Conservation (phyloP, 202 grass and related monocot genomes). For the Setaria italica region DNA sequence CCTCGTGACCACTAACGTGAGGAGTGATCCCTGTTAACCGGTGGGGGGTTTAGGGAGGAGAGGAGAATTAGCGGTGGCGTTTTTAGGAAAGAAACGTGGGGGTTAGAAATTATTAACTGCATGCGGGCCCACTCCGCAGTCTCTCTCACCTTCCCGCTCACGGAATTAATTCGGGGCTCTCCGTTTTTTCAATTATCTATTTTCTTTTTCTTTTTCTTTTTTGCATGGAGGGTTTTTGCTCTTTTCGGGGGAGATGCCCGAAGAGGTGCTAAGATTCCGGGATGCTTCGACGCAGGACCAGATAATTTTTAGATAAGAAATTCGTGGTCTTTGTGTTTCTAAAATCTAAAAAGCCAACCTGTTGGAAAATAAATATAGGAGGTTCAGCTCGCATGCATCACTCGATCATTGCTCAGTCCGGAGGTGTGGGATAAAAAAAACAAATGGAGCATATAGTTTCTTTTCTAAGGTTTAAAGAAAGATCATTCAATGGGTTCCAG, state of each 20-base stretch:
- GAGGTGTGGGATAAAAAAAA: background rate
- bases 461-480: background rate
- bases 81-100: constrained; percentile 55
- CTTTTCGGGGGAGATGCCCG: constrained; percentile 32
- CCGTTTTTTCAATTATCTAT: background rate
- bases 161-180: constrained; percentile 35
- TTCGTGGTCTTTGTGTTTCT: constrained; percentile 42
- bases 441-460: background rate
- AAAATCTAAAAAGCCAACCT: background rate
- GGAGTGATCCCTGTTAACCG: constrained; percentile 65
- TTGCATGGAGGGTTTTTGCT: constrained; percentile 15
- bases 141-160: constrained; percentile 13
- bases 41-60: constrained; percentile 49
- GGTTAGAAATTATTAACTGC: constrained; percentile 9
- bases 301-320: constrained; percentile 81
- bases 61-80: constrained; percentile 48
- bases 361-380: background rate
- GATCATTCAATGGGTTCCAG: background rate
- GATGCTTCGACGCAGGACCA: constrained; percentile 41
- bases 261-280: constrained; percentile 64
- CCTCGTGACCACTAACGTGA: constrained; percentile 58
- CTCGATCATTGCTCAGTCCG: background rate
- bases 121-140: background rate
- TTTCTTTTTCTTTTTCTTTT: background rate
- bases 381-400: background rate